Evolutionary conservation across 2,329 filamentous ascomycete species (phyloP).

Genomic region (Aspergillus caelatus): DNA sequence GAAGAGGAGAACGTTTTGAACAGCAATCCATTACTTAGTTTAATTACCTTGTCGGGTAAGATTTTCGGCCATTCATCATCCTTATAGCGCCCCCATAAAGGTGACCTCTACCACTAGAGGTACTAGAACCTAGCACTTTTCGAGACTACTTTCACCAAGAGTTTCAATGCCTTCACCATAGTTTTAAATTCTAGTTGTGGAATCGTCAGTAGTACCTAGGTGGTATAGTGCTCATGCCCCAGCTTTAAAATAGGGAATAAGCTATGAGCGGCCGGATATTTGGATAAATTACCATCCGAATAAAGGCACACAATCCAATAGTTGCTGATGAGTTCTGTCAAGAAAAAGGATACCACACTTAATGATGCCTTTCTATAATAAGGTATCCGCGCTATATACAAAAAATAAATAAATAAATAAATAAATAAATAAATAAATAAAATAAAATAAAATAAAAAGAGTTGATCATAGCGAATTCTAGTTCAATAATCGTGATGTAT

Average conservation of each 20-base stretch:
- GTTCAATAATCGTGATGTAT: conserved; percentile 10
- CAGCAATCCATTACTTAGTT: neutral
- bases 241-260: neutral
- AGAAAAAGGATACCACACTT: neutral
- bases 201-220: no score
- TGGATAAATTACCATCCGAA: neutral
- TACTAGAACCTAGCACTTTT: neutral
- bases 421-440: neutral
- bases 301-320: neutral
- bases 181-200: no score
- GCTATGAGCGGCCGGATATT: neutral
- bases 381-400: neutral
- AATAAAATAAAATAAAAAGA: neutral
- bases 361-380: neutral
- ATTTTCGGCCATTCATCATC: conserved; percentile 1
- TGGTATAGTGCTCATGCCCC: neutral
- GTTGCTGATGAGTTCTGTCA: neutral
- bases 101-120: neutral
- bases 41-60: neutral
- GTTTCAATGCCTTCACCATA: no score
- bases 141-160: no score
- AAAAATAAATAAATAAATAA: neutral
- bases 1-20: conserved; percentile 7
- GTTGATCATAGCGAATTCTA: neutral
- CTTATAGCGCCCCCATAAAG: neutral